These are phyloP conservation scores for Climacium dendroides DNA, from an alignment of 225 moss, liverwort and hornwort genomes.

Conservation along the genomic window DNA sequence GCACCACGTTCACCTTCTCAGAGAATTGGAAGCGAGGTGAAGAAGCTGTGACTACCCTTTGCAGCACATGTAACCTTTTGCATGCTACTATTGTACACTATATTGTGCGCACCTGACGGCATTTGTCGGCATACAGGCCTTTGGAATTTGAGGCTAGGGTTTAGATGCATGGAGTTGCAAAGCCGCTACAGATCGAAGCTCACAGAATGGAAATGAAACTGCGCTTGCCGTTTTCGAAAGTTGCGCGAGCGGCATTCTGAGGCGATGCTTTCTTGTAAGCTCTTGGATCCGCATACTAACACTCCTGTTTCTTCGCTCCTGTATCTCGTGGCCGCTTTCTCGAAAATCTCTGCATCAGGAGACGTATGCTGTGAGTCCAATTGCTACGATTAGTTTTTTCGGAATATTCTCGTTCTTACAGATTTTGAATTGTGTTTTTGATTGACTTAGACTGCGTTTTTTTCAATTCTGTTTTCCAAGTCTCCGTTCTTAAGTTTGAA, in stretches of 20 bases:
- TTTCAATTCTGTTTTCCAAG: neutral
- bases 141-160: neutral
- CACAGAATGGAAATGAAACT: conserved; percentile 48
- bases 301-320: conserved; percentile 20
- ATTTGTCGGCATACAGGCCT: neutral
- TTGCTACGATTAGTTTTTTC: neutral
- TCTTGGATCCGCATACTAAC: conserved; percentile 33
- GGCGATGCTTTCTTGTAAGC: conserved; percentile 43
- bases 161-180: neutral
- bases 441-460: neutral
- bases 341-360: conserved; percentile 15
- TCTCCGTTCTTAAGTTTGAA: neutral
- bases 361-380: neutral
- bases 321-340: neutral
- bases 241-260: conserved; percentile 37
- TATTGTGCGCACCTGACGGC: neutral
- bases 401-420: neutral
- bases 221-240: conserved; percentile 23
- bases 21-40: too few species aligned
- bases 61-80: neutral
- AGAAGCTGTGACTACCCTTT: neutral
- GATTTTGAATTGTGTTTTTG: neutral
- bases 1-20: too few species aligned
- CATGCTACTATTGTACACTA: neutral
- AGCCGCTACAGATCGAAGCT: conserved; percentile 32